Percentiles rank a stretch among this genome's conserved stretches.
Conservation (phyloP, 768 basidiomycete species). For the Calocybe cyanea region DNA sequence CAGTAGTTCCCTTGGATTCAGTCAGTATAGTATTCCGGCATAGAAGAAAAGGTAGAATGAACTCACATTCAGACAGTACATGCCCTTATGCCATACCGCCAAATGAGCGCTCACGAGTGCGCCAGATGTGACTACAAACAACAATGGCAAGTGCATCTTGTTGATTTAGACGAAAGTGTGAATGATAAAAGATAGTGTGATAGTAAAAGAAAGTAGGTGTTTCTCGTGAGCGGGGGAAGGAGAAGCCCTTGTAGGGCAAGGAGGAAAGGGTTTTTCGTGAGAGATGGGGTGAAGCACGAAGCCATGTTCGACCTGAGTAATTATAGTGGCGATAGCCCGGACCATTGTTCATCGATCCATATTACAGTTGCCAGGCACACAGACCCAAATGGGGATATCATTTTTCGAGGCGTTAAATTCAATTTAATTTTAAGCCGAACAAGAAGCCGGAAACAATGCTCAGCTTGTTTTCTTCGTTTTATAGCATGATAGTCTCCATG, state of each 20-base stretch:
- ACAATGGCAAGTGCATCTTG: conserved; percentile 6
- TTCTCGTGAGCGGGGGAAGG: background rate
- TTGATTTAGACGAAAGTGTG: background rate
- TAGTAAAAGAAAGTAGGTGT: conserved; percentile 10
- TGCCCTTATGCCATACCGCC: conserved; percentile 37
- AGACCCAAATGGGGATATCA: background rate
- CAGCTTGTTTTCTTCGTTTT: too few relatives aligned
- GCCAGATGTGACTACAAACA: conserved; percentile 7
- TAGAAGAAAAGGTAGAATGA: background rate
- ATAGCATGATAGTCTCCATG: too few relatives aligned
- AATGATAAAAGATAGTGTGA: conserved; percentile 13
- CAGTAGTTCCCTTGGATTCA: conserved; percentile 23
- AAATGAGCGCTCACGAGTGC: conserved; percentile 34
- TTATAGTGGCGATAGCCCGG: conserved; percentile 5
- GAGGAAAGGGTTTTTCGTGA: conserved; percentile 1
- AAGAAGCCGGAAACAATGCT: too few relatives aligned
- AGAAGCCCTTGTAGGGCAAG: background rate
- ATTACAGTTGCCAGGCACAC: conserved; percentile 10
- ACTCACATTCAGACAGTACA: conserved; percentile 45
- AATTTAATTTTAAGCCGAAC: too few relatives aligned
- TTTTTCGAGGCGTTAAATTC: too few relatives aligned
- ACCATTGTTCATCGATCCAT: conserved; percentile 2
- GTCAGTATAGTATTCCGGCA: background rate
- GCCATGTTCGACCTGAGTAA: background rate
- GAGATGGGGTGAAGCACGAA: conserved; percentile 5